phyloP scores from a whole-genome alignment of 768 basidiomycete genomes.

The Lactifluus hygrophoroides region DNA sequence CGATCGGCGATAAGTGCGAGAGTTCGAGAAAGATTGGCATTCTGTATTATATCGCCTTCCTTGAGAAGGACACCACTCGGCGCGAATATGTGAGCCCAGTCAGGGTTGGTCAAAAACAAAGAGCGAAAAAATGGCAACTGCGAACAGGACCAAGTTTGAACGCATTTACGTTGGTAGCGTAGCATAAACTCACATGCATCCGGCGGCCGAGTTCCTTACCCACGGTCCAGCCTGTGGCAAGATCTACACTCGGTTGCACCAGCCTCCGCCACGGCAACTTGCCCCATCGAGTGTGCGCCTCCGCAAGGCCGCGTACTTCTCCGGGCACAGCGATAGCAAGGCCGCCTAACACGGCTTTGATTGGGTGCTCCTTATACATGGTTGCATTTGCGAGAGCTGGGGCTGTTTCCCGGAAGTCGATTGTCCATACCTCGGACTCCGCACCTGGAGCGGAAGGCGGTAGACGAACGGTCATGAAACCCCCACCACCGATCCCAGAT shows the following conservation, averaged over 20 bases:
- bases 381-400: constrained; percentile 61
- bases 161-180: neutral
- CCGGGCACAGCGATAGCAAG: constrained; percentile 86
- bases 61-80: constrained; percentile 60
- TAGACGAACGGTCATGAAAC: constrained; percentile 77
- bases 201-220: constrained; percentile 67
- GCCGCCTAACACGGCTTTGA: constrained; percentile 60
- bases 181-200: constrained; percentile 44
- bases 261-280: constrained; percentile 69
- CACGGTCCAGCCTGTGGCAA: constrained; percentile 77
- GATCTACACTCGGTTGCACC: constrained; percentile 60
- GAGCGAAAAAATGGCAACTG: constrained; percentile 29
- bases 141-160: constrained; percentile 19
- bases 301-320: constrained; percentile 80
- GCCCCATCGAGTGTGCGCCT: constrained; percentile 79
- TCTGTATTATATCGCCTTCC: constrained; percentile 65
- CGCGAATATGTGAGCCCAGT: constrained; percentile 81
- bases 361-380: constrained; percentile 62
- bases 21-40: constrained; percentile 71
- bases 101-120: constrained; percentile 58
- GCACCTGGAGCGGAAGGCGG: constrained; percentile 40
- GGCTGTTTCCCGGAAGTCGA: constrained; percentile 88
- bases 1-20: constrained; percentile 62
- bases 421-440: constrained; percentile 52
- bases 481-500: constrained; percentile 82